Percentiles rank a stretch among this genome's conserved stretches.
phyloP scores from a whole-genome alignment of 2,329 filamentous ascomycete genomes.

The Scedosporium apiospermum region DNA sequence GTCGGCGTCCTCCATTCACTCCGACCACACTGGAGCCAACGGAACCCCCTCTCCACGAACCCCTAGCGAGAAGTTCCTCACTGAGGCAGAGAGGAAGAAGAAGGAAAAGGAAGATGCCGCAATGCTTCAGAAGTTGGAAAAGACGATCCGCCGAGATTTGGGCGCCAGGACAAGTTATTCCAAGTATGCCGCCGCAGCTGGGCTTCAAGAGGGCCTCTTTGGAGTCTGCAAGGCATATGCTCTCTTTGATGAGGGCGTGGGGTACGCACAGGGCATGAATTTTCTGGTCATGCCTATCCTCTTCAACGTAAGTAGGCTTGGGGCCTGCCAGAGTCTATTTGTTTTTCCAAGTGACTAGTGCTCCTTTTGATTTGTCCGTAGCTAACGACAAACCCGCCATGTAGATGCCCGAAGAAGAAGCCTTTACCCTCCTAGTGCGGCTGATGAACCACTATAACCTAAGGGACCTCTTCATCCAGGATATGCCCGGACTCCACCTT shows the following conservation, averaged over 20 bases:
- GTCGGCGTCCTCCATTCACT: constrained; percentile 77
- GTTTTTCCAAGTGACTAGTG: neutral
- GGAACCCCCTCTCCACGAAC: constrained; percentile 44
- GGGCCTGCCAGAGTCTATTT: neutral
- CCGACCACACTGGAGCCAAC: constrained; percentile 58
- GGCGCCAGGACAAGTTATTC: constrained; percentile 92
- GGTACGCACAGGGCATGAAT: constrained; percentile 98
- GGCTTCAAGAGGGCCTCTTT: constrained; percentile 87
- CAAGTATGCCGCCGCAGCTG: constrained; percentile 85
- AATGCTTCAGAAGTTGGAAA: constrained; percentile 74
- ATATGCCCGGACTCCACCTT: constrained; percentile 93
- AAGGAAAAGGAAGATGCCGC: constrained; percentile 69
- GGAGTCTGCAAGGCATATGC: constrained; percentile 97
- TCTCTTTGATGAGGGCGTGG: constrained; percentile 85
- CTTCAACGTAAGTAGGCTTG: constrained; percentile 63
- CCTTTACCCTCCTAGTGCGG: constrained; percentile 84
- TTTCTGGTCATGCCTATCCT: constrained; percentile 94
- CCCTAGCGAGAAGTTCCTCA: constrained; percentile 44
- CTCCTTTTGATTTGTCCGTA: neutral
- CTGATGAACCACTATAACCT: constrained; percentile 96
- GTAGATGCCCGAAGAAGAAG: constrained; percentile 92
- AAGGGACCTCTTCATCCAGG: constrained; percentile 84
- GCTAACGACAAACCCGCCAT: neutral
- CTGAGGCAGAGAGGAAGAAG: constrained; percentile 61
- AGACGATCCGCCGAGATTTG: constrained; percentile 80